These are phyloP conservation scores for Cadophora gregata DNA, from an alignment of 2,329 filamentous ascomycete genomes.

Conservation along the genomic window DNA sequence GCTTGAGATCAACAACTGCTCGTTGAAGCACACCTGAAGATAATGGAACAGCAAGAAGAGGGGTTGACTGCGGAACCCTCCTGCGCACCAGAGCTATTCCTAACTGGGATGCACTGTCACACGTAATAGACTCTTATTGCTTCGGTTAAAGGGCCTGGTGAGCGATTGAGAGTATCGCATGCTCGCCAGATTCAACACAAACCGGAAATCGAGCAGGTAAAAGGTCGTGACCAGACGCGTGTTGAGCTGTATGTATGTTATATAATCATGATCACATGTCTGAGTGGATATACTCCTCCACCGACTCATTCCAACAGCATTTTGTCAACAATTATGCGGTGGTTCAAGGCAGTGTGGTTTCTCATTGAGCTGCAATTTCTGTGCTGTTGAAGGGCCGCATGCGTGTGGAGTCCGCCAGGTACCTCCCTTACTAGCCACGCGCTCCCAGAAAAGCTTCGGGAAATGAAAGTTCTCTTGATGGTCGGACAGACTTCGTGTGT, in stretches of 20 bases:
- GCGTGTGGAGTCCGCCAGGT: no score
- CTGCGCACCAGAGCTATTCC: neutral
- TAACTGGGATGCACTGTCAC: neutral
- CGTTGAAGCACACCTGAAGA: constrained; percentile 14
- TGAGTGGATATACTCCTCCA: constrained; percentile 1
- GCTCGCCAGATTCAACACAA: neutral
- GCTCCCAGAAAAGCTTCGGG: no score
- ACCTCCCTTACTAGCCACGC: no score
- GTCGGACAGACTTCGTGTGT: no score
- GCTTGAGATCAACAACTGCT: constrained; percentile 19
- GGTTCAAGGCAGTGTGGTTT: neutral
- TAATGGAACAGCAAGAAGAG: constrained; percentile 17
- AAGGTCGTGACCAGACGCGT: neutral
- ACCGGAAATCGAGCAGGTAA: neutral
- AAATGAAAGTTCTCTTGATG: no score
- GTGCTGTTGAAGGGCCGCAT: no score
- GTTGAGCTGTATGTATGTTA: neutral
- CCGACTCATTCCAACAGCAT: neutral
- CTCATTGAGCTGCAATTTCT: no score
- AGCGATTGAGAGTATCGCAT: constrained; percentile 1
- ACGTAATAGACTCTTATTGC: neutral
- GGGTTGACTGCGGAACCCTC: constrained; percentile 14
- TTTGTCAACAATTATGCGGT: neutral
- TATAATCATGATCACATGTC: neutral
- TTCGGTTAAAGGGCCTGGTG: neutral